Evolutionary conservation across 169 alveolate species (phyloP), one percentile per base, ranked within the genome.

Genomic region (Toxoplasma gondii): DNA sequence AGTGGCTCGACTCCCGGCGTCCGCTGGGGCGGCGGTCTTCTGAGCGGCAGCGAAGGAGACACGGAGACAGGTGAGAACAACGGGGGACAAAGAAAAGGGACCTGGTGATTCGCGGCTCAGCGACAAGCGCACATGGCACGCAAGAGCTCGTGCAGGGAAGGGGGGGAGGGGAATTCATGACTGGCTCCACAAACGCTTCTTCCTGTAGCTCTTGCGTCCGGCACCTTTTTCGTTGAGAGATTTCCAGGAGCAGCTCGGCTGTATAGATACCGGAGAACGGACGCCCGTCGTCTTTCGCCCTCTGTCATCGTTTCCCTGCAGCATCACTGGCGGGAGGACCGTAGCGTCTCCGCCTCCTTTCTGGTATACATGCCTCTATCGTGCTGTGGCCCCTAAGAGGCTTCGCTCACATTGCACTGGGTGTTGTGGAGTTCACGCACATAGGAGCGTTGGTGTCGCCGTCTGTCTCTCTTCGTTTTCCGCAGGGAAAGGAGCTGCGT

Each of bases 1-100:
- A n/a, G 12, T 27, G 86, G 86, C 39, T 19, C 39, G 27, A 10
- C 86, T 19, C 49, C 86, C 45, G 86, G 86, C 27, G 43, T 31
- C 44, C 86, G 86, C 9, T 78, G 86, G 86, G 86, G 86, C 45
- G 86, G 86, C 39, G 86, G 86, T 17, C 86, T 78, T 27, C 74
- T 27, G 34, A 4, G 9, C 7, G 74, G n/a, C 74, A 19, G 5
- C 74, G 29, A 12, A 49, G 58, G 12, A 49, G 58, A 31, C 31
- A 27, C 74, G 29, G 74, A 64, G 24, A 64, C 74, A 64, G 74
- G 74, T 64, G 22, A 64, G 58, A 16, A 31, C 22, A 1, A 4
- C 74, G 22, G 74, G 29, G 34, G 29, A 1, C n/a, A 19, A 16
- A 64, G 31, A 64, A 53, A 53, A n/a, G n/a, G n/a, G n/a, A n/a